Evolutionary conservation across 2,329 filamentous ascomycete genomes (phyloP).

Genomic region (Geoglossum cookeanum): DNA sequence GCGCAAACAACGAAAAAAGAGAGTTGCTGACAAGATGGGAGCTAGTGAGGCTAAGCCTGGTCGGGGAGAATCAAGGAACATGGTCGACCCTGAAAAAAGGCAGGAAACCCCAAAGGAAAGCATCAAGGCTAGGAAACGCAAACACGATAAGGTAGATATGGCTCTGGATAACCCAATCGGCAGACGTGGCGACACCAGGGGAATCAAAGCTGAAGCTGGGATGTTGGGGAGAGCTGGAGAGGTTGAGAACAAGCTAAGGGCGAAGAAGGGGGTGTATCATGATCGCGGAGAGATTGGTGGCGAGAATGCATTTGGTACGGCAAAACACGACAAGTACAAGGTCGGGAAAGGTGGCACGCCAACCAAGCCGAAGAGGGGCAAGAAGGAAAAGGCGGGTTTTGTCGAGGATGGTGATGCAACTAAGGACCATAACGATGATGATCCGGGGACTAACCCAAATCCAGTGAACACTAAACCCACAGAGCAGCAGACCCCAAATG

Average conservation of each 20-base stretch:
- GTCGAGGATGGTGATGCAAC: conserved; percentile 5
- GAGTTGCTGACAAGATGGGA: not conserved
- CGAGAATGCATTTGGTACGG: not conserved
- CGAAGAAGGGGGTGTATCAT: conserved; percentile 8
- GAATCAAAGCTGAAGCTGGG: conserved; percentile 3
- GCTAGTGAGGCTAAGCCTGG: not conserved
- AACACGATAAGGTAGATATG: not conserved
- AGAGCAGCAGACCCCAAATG: not conserved
- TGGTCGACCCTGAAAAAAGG: not conserved
- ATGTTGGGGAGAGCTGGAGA: not conserved
- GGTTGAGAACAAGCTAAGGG: not conserved
- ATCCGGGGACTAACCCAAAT: not conserved
- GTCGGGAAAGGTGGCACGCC: conserved; percentile 17
- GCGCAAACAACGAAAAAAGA: not conserved
- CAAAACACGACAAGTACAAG: conserved; percentile 12
- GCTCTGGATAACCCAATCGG: not conserved
- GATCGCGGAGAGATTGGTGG: conserved; percentile 6
- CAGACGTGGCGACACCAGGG: conserved; percentile 12
- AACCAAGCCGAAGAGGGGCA: conserved; percentile 18
- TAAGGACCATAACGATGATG: not conserved
- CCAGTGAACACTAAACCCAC: not conserved
- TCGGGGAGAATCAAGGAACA: not conserved
- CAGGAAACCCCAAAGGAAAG: not conserved
- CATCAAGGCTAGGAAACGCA: not conserved
- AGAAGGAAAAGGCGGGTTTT: conserved; percentile 11